Percentiles rank a stretch among this genome's conserved stretches.
phyloP scores from a whole-genome alignment of 2,329 filamentous ascomycete genomes.

The Talaromyces rugulosus region DNA sequence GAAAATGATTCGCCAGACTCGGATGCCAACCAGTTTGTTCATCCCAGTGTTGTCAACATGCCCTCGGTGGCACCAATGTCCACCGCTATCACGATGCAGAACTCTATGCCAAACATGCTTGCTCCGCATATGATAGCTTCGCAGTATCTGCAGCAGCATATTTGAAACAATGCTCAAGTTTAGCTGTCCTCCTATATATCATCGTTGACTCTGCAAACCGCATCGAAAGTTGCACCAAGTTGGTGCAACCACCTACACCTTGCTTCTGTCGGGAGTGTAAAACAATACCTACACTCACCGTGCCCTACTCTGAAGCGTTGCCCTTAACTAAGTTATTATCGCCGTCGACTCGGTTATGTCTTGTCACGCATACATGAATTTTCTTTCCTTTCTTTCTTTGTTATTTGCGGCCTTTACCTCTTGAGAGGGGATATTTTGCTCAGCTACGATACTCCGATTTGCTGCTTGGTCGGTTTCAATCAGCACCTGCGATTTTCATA shows the following conservation, averaged over 20 bases:
- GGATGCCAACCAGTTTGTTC: constrained; percentile 18
- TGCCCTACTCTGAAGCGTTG: neutral
- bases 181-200: neutral
- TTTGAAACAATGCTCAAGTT: constrained; percentile 12
- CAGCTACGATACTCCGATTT: neutral
- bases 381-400: neutral
- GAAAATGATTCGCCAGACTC: constrained; percentile 68
- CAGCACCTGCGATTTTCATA: constrained; percentile 4
- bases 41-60: constrained; percentile 31
- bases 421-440: neutral
- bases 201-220: neutral
- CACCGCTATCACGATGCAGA: constrained; percentile 30
- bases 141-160: constrained; percentile 39
- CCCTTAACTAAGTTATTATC: neutral
- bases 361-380: neutral
- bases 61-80: constrained; percentile 34
- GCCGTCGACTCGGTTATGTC: neutral
- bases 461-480: neutral
- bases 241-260: neutral
- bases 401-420: neutral
- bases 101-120: constrained; percentile 38
- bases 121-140: constrained; percentile 40
- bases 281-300: neutral
- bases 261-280: neutral
- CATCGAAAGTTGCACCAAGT: neutral